These are phyloP conservation scores for Tetradesmus lagerheimii DNA, from an alignment of 139 green algal genomes.

Conservation along the genomic window DNA sequence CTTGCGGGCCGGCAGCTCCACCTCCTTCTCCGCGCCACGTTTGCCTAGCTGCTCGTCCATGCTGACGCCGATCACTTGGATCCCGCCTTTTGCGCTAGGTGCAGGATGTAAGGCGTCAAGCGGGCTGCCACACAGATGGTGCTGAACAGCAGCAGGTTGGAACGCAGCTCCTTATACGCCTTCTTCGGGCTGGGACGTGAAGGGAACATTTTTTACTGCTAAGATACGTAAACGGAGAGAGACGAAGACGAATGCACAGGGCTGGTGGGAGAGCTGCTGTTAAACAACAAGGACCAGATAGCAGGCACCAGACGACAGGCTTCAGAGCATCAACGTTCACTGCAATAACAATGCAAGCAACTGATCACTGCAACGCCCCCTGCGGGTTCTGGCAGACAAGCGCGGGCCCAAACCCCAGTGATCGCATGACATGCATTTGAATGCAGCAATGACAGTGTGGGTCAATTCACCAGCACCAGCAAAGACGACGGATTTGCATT, in stretches of 20 bases:
- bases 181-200: constrained; percentile 64
- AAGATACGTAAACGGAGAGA: background rate
- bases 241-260: background rate
- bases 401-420: background rate
- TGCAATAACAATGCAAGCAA: background rate
- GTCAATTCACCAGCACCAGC: no score
- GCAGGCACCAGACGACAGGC: no score
- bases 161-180: constrained; percentile 55
- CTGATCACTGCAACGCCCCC: background rate
- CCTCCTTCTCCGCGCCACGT: constrained; percentile 31
- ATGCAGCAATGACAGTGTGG: background rate
- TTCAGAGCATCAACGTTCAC: no score
- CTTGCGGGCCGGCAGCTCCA: constrained; percentile 15
- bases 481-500: no score
- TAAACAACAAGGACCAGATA: background rate
- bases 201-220: constrained; percentile 4
- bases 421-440: background rate
- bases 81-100: constrained; percentile 47
- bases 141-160: constrained; percentile 64
- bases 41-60: constrained; percentile 17
- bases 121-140: constrained; percentile 61
- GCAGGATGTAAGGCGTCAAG: constrained; percentile 72
- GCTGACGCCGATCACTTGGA: background rate
- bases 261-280: background rate
- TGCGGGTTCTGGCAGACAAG: background rate